These are phyloP conservation scores for Fraxinus pennsylvanica DNA, from an alignment of 257 asterid genomes.

Conservation along the genomic window DNA sequence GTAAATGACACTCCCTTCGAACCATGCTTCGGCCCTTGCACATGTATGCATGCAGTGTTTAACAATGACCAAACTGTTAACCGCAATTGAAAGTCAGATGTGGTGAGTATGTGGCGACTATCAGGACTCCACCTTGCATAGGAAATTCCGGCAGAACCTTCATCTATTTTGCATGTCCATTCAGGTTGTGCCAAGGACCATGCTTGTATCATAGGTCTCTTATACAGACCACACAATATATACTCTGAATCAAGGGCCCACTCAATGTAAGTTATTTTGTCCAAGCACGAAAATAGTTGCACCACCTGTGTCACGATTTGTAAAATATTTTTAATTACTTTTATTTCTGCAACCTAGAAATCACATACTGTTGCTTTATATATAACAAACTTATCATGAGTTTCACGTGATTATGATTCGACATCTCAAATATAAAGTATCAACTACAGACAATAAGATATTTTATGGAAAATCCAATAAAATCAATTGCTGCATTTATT, in stretches of 20 bases:
- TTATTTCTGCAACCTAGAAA: conserved; percentile 21
- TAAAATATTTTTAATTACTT: conserved; percentile 3
- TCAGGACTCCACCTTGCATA: conserved; percentile 99
- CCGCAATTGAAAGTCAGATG: conserved; percentile 91
- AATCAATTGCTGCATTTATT: not conserved
- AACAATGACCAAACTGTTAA: conserved; percentile 93
- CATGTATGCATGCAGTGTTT: conserved; percentile 91
- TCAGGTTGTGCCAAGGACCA: conserved; percentile 97
- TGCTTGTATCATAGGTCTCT: conserved; percentile 95
- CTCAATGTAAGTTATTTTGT: conserved; percentile 85
- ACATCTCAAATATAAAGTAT: not conserved
- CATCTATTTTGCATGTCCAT: conserved; percentile 99
- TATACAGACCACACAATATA: conserved; percentile 86
- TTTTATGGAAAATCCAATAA: not conserved
- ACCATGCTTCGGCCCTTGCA: conserved; percentile 97
- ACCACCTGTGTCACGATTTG: conserved; percentile 54
- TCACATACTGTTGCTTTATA: conserved; percentile 8
- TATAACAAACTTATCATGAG: not conserved
- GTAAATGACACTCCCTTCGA: conserved; percentile 94
- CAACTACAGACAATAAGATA: not conserved
- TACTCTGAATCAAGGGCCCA: conserved; percentile 98
- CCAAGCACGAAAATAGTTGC: conserved; percentile 90
- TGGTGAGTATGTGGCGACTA: conserved; percentile 97
- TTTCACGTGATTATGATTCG: not conserved
- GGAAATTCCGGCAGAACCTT: conserved; percentile 92